Evolutionary conservation across 2,329 filamentous ascomycete genomes (phyloP).

Genomic region (Davidsoniella australis): DNA sequence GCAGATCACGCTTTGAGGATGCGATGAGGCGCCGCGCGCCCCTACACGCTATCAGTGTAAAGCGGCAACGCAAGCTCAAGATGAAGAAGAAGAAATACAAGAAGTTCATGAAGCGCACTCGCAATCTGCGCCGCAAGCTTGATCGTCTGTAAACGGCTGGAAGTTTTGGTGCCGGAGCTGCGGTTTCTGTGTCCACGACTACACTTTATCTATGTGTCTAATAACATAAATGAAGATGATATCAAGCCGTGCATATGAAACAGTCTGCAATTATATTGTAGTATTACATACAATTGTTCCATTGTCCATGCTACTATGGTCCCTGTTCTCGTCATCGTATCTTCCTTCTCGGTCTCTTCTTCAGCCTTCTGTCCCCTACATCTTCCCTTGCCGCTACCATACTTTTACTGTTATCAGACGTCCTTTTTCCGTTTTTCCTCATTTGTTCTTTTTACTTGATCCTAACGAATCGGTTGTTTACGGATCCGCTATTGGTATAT

Average conservation of each 20-base stretch:
- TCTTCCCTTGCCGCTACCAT: not conserved
- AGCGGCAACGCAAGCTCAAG: slow-evolving; percentile 81
- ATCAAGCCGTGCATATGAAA: not conserved
- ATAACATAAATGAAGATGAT: not conserved
- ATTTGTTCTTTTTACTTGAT: slow-evolving; percentile 2
- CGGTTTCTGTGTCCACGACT: not conserved
- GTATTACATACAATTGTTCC: too few relatives aligned
- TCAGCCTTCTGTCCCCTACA: not conserved
- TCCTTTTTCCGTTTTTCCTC: not conserved
- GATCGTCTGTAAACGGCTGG: slow-evolving; percentile 40
- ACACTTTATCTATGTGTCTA: not conserved
- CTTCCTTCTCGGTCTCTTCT: not conserved
- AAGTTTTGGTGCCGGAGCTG: not conserved
- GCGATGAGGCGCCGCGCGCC: slow-evolving; percentile 29
- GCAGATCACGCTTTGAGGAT: slow-evolving; percentile 42
- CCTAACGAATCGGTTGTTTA: not conserved
- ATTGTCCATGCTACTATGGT: too few relatives aligned
- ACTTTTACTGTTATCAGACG: not conserved
- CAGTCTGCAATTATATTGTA: not conserved
- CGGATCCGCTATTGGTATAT: not conserved
- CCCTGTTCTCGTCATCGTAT: too few relatives aligned
- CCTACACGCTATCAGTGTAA: slow-evolving; percentile 79
- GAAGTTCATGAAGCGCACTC: slow-evolving; percentile 90
- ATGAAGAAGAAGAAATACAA: slow-evolving; percentile 99
- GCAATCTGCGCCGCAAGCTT: slow-evolving; percentile 73